A percentile compares a stretch with the other conserved stretches of the same genome.
Conservation (phyloP, 1,139 yeast species). For the Geotrichum klebahnii region DNA sequence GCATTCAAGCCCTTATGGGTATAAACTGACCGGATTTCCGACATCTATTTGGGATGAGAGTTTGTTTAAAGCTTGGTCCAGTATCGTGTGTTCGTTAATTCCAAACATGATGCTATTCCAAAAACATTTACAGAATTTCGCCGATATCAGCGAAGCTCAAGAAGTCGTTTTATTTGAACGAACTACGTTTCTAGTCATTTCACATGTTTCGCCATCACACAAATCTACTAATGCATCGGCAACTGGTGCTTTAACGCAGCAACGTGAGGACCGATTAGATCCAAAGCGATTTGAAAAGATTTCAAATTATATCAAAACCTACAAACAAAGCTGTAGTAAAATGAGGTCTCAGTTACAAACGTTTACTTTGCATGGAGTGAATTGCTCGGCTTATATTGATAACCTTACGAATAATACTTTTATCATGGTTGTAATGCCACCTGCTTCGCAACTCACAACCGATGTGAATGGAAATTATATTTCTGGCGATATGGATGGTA, state of each 20-base stretch:
- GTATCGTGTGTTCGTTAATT: conserved; percentile 87
- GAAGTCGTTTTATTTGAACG: conserved; percentile 90
- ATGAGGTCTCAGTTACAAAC: conserved; percentile 80
- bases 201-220: conserved; percentile 44
- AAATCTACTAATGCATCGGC: conserved; percentile 11
- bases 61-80: conserved; percentile 94
- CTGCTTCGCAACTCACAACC: conserved; percentile 20
- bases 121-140: conserved; percentile 68
- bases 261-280: conserved; percentile 44
- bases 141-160: conserved; percentile 73
- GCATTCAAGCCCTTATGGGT: conserved; percentile 74
- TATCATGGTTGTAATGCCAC: conserved; percentile 62
- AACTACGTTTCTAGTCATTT: conserved; percentile 87
- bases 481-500: conserved; percentile 52
- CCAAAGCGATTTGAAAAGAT: conserved; percentile 94
- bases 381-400: conserved; percentile 66
- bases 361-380: conserved; percentile 68
- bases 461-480: conserved; percentile 18
- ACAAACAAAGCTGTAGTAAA: conserved; percentile 87
- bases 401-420: conserved; percentile 69
- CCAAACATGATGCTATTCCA: conserved; percentile 87
- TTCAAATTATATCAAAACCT: conserved; percentile 88
- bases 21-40: conserved; percentile 80
- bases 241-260: conserved; percentile 15
- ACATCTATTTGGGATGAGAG: conserved; percentile 98